Evolutionary conservation across 805 yeast species (phyloP).

Genomic region (Starmerella roubikii): DNA sequence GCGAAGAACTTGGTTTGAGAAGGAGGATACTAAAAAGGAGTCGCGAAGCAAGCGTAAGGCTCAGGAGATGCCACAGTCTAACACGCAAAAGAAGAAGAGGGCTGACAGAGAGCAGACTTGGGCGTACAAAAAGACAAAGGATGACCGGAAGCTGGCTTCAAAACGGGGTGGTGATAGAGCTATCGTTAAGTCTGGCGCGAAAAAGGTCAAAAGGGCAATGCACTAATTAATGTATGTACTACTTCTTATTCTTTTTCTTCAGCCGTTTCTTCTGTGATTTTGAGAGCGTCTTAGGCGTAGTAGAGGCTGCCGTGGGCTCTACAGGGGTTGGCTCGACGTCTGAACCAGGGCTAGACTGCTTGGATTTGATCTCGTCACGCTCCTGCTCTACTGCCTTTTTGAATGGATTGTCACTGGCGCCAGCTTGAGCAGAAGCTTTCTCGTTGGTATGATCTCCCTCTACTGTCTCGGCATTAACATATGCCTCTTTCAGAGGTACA

Average conservation of each 20-base stretch:
- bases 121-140: slow-evolving; percentile 67
- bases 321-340: slow-evolving; percentile 11
- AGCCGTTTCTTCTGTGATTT: slow-evolving; percentile 9
- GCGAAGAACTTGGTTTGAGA: slow-evolving; percentile 92
- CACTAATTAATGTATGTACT: background rate
- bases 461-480: no score
- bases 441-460: no score
- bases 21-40: slow-evolving; percentile 28
- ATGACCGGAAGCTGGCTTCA: slow-evolving; percentile 36
- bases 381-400: no score
- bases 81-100: slow-evolving; percentile 46
- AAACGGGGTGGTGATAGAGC: slow-evolving; percentile 19
- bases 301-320: slow-evolving; percentile 18
- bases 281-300: slow-evolving; percentile 12
- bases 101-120: slow-evolving; percentile 44
- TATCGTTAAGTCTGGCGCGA: slow-evolving; percentile 17
- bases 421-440: no score
- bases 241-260: slow-evolving; percentile 12
- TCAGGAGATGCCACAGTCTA: slow-evolving; percentile 29
- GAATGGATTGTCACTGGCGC: no score
- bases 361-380: background rate
- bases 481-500: no score
- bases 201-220: slow-evolving; percentile 6
- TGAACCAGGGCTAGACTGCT: background rate
- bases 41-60: slow-evolving; percentile 20